These are phyloP conservation scores for Emergomyces africanus DNA, from an alignment of 2,329 filamentous ascomycete genomes.

Conservation along the genomic window DNA sequence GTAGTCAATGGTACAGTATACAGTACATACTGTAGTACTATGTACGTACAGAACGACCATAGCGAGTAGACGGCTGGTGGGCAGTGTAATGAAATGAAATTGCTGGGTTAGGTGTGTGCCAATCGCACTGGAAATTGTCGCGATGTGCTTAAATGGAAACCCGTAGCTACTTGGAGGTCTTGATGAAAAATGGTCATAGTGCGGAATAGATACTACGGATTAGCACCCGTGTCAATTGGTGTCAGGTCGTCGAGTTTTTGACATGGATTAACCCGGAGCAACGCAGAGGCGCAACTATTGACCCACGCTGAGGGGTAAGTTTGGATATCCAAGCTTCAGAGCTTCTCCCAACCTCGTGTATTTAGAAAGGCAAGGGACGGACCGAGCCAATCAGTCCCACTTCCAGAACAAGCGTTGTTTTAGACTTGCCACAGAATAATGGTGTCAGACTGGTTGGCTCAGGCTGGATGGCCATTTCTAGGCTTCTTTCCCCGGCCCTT, in stretches of 20 bases:
- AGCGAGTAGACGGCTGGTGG: not conserved
- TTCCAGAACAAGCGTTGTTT: not conserved
- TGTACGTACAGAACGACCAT: not conserved
- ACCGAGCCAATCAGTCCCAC: not conserved
- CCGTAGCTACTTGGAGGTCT: not conserved
- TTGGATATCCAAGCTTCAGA: not conserved
- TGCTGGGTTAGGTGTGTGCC: not conserved
- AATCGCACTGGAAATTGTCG: not conserved
- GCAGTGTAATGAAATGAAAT: not conserved
- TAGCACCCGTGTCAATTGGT: not conserved
- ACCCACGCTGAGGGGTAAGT: not conserved
- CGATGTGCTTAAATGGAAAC: not conserved
- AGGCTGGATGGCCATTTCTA: constrained; percentile 1
- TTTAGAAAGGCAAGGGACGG: not conserved
- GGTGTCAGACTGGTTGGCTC: not conserved
- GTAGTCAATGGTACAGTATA: too few relatives aligned
- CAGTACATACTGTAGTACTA: too few relatives aligned
- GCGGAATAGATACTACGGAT: too few relatives aligned
- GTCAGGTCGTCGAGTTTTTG: not conserved
- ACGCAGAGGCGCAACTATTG: not conserved
- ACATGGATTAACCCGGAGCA: not conserved
- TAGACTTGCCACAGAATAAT: not conserved
- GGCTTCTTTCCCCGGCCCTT: not conserved
- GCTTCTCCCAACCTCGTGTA: not conserved
- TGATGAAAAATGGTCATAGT: not conserved